Evolutionary conservation across 1,284 basidiomycete species (phyloP).

Genomic region (Ganoderma lucidum): DNA sequence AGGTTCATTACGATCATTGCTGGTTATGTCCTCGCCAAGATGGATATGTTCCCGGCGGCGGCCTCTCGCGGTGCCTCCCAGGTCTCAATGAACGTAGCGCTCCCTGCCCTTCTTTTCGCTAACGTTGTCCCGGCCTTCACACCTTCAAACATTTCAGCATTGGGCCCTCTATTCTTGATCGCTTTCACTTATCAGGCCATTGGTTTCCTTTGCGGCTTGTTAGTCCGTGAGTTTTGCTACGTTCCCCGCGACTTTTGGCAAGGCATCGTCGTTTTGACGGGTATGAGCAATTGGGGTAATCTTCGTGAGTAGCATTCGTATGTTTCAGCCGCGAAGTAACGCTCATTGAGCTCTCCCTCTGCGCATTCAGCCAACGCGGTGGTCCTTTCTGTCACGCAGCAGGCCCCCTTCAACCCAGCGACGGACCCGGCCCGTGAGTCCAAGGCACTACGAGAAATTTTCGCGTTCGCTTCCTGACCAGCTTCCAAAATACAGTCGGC

Average conservation of each 20-base stretch:
- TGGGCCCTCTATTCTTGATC: conserved; percentile 48
- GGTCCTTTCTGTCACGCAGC: conserved; percentile 53
- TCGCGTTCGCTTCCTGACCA: not conserved
- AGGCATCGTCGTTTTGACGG: conserved; percentile 47
- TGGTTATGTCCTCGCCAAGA: conserved; percentile 44
- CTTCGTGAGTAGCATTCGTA: conserved; percentile 37
- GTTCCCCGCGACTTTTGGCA: conserved; percentile 53
- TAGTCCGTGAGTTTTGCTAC: conserved; percentile 50
- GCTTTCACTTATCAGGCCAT: conserved; percentile 45
- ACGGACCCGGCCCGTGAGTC: conserved; percentile 52
- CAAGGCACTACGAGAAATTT: too few relatives aligned
- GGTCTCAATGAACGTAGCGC: conserved; percentile 48
- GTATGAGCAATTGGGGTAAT: conserved; percentile 60
- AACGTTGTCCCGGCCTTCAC: conserved; percentile 52
- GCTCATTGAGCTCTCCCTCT: not conserved
- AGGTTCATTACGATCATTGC: conserved; percentile 46
- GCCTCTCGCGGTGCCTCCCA: conserved; percentile 48
- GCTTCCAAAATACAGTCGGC: conserved; percentile 39
- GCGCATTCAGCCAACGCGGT: conserved; percentile 51
- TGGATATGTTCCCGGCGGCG: conserved; percentile 45
- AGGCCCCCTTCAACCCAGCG: conserved; percentile 52
- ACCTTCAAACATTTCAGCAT: conserved; percentile 45
- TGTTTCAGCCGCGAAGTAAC: not conserved
- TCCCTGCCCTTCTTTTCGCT: conserved; percentile 50
- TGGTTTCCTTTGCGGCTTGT: conserved; percentile 44